Conservation (phyloP, 23 red algal species). For the Agarophyton chilense region DNA sequence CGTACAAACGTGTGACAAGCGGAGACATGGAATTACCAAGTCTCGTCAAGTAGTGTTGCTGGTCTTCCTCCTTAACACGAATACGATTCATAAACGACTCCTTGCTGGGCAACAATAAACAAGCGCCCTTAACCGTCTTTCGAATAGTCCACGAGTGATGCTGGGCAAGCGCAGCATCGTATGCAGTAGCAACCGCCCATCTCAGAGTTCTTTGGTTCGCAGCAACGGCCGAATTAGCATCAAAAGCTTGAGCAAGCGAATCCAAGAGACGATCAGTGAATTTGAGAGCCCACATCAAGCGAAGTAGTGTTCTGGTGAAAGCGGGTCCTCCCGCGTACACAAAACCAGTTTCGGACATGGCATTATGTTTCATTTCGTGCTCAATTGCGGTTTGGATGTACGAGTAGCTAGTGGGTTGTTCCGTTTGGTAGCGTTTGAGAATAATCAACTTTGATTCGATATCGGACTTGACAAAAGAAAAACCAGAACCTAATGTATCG, state of each 20-base stretch:
- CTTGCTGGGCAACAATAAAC: slow-evolving; percentile 79
- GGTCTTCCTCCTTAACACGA: slow-evolving; percentile 51
- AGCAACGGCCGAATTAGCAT: neutral
- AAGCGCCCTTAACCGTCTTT: slow-evolving; percentile 82
- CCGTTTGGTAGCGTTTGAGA: slow-evolving; percentile 18
- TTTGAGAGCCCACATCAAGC: slow-evolving; percentile 84
- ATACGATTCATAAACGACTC: slow-evolving; percentile 79
- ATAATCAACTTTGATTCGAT: slow-evolving; percentile 71
- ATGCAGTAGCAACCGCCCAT: slow-evolving; percentile 70
- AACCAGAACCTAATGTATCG: slow-evolving; percentile 78
- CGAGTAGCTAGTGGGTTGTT: neutral
- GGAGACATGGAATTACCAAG: slow-evolving; percentile 58
- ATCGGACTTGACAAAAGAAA: slow-evolving; percentile 85
- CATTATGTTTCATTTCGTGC: neutral
- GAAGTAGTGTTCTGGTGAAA: slow-evolving; percentile 68
- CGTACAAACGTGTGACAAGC: slow-evolving; percentile 77
- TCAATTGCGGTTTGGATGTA: slow-evolving; percentile 1
- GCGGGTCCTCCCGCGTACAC: neutral
- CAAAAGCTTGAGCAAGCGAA: slow-evolving; percentile 38
- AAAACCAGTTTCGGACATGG: neutral
- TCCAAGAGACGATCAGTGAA: slow-evolving; percentile 77
- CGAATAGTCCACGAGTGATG: slow-evolving; percentile 85
- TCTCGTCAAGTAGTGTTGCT: slow-evolving; percentile 70
- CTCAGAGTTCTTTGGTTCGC: slow-evolving; percentile 38
- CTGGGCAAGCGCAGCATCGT: slow-evolving; percentile 78